A percentile compares a stretch with the other conserved stretches of the same genome.
Conservation (phyloP, 345 rosid genomes). For the Populus pruinosa region DNA sequence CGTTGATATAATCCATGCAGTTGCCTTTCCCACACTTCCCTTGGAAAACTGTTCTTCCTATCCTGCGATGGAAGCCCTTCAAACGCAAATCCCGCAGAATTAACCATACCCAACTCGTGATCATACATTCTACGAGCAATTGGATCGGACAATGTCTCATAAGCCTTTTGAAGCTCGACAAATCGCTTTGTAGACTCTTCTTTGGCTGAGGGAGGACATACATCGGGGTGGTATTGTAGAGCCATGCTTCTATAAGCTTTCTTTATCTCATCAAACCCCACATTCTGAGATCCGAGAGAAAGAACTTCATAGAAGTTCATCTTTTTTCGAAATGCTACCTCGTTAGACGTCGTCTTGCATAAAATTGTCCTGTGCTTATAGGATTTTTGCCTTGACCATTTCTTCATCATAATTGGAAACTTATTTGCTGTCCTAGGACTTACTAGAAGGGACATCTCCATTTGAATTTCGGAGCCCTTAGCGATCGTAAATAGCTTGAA, state of each 20-base stretch:
- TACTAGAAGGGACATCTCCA: background rate
- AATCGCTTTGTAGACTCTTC: constrained; percentile 34
- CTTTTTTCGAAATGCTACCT: constrained; percentile 4
- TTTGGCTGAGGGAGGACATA: constrained; percentile 25
- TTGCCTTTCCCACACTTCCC: constrained; percentile 39
- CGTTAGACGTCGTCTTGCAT: background rate
- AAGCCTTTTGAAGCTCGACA: constrained; percentile 41
- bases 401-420: background rate
- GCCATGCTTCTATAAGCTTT: constrained; percentile 47
- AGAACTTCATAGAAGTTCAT: constrained; percentile 35
- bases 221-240: constrained; percentile 40
- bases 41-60: constrained; percentile 1
- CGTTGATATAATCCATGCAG: constrained; percentile 28
- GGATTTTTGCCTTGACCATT: constrained; percentile 1
- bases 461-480: background rate
- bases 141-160: constrained; percentile 42
- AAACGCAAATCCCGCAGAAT: background rate
- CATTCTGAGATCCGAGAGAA: constrained; percentile 25
- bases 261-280: constrained; percentile 38
- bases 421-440: background rate
- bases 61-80: constrained; percentile 4
- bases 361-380: constrained; percentile 4
- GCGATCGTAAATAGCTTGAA: too few species aligned
- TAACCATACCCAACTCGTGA: constrained; percentile 22
- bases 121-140: constrained; percentile 26